A percentile compares a stretch with the other conserved stretches of the same genome.
Conservation (phyloP, 306 rosid species). For the Carpinus viminea region DNA sequence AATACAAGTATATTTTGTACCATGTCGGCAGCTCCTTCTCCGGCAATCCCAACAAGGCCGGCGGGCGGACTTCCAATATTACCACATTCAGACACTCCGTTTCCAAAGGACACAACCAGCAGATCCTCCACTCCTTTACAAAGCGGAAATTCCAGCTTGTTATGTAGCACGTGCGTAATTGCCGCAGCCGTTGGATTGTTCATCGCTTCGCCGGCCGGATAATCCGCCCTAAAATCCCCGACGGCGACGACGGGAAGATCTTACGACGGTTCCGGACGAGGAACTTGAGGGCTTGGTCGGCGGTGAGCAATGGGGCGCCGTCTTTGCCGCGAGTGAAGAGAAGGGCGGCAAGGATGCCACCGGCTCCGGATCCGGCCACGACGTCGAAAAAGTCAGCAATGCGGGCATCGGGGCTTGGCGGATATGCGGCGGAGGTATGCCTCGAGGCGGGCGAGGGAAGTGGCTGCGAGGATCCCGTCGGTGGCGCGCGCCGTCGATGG, state of each 20-base stretch:
- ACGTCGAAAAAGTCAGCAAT: slow-evolving; percentile 75
- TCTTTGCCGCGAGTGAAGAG: slow-evolving; percentile 69
- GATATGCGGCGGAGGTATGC: slow-evolving; percentile 59
- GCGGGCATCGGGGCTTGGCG: slow-evolving; percentile 49
- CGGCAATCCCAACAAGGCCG: slow-evolving; percentile 63
- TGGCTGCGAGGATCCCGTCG: slow-evolving; percentile 84
- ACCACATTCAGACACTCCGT: slow-evolving; percentile 70
- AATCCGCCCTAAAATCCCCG: slow-evolving; percentile 51
- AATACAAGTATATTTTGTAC: slow-evolving; percentile 33
- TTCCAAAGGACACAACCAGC: slow-evolving; percentile 78
- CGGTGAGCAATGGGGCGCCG: slow-evolving; percentile 62
- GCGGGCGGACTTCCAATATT: slow-evolving; percentile 45
- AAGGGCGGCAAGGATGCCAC: slow-evolving; percentile 79
- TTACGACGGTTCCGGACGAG: slow-evolving; percentile 53
- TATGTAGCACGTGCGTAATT: slow-evolving; percentile 86
- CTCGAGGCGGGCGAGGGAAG: slow-evolving; percentile 68
- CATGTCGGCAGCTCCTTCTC: slow-evolving; percentile 90
- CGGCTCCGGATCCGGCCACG: slow-evolving; percentile 79
- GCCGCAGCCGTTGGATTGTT: slow-evolving; percentile 90
- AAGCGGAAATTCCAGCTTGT: slow-evolving; percentile 88
- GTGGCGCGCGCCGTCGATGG: slow-evolving; percentile 85
- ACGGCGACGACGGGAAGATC: slow-evolving; percentile 36
- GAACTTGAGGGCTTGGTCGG: slow-evolving; percentile 66
- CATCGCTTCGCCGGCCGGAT: slow-evolving; percentile 56
- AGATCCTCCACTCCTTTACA: slow-evolving; percentile 76